phyloP scores from a whole-genome alignment of 768 basidiomycete species.

The Leccinum arenicola region DNA sequence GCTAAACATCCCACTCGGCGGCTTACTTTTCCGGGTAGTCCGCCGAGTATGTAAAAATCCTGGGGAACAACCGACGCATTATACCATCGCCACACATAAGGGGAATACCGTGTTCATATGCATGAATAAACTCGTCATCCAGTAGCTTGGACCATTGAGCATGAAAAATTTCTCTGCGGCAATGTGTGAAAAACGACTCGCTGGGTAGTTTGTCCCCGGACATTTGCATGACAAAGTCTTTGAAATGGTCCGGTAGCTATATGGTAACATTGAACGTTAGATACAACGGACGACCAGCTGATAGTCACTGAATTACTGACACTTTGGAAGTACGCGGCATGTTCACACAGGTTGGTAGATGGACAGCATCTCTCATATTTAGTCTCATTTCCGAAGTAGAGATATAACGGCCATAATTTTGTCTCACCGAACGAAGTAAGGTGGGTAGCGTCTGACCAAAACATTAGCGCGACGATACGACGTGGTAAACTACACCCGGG shows the following conservation, averaged over 20 bases:
- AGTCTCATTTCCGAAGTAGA: background rate
- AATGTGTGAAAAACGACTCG: background rate
- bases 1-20: background rate
- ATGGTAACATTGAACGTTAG: background rate
- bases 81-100: background rate
- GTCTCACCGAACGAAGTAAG: background rate
- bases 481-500: background rate
- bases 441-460: background rate
- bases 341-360: background rate
- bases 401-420: background rate
- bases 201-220: background rate
- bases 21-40: background rate
- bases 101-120: background rate
- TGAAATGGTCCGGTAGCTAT: background rate
- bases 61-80: background rate
- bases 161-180: background rate
- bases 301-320: background rate
- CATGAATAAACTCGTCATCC: background rate
- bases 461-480: background rate
- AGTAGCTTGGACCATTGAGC: background rate
- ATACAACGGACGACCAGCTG: background rate
- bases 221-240: background rate
- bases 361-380: background rate
- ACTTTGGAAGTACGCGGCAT: background rate
- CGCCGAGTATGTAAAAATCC: background rate